Evolutionary conservation across 768 basidiomycete genomes (phyloP).

Genomic region (Paxillus rubicundulus): DNA sequence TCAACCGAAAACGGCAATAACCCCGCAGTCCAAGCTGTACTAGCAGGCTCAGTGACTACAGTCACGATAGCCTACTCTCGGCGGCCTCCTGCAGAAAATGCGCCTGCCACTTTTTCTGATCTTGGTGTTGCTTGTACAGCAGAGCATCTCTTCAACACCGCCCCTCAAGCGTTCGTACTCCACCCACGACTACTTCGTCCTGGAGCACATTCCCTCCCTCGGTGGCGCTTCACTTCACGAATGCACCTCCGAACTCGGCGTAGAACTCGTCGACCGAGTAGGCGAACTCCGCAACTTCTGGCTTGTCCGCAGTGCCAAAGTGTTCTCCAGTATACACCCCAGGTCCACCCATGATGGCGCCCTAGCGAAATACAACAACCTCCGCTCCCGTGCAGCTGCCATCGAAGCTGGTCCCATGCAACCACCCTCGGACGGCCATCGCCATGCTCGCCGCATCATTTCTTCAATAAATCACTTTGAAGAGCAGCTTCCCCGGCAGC

Average conservation of each 20-base stretch:
- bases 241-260: slow-evolving; percentile 58
- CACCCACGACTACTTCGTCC: slow-evolving; percentile 79
- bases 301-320: slow-evolving; percentile 66
- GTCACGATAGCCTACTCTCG: too few relatives aligned
- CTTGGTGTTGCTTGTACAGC: slow-evolving; percentile 28
- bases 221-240: slow-evolving; percentile 57
- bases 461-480: slow-evolving; percentile 59
- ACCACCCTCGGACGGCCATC: slow-evolving; percentile 42
- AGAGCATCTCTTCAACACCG: slow-evolving; percentile 30
- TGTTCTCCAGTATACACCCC: slow-evolving; percentile 21
- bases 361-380: slow-evolving; percentile 44
- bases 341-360: slow-evolving; percentile 46
- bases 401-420: slow-evolving; percentile 25
- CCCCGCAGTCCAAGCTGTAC: too few relatives aligned
- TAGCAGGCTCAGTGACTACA: too few relatives aligned
- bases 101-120: slow-evolving; percentile 20
- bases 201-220: slow-evolving; percentile 58
- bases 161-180: slow-evolving; percentile 55
- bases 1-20: too few relatives aligned
- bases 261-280: slow-evolving; percentile 84
- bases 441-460: slow-evolving; percentile 43
- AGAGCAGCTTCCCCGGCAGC: slow-evolving; percentile 62
- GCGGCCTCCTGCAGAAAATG: slow-evolving; percentile 4
- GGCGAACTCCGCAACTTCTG: slow-evolving; percentile 83
- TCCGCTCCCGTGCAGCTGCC: slow-evolving; percentile 34